A percentile compares a stretch with the other conserved stretches of the same genome.
Evolutionary conservation across 495 filamentous ascomycete genomes (phyloP).

Genomic region (Trichoderma orchidacearum): DNA sequence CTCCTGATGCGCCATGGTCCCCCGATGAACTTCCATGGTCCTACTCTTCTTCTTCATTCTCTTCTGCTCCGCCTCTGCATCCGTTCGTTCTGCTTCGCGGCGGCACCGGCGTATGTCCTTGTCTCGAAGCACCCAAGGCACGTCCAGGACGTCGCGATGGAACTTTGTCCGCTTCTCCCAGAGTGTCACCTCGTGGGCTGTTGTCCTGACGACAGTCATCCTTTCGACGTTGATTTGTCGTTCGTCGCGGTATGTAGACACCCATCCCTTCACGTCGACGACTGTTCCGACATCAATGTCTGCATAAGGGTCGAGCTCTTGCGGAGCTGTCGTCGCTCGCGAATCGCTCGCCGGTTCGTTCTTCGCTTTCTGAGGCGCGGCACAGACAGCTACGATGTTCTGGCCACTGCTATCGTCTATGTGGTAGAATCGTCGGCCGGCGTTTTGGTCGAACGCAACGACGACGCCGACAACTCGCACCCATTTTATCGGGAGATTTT

Average conservation of each 20-base stretch:
- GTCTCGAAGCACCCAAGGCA: constrained; percentile 51
- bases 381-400: constrained; percentile 43
- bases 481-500: constrained; percentile 85
- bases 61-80: constrained; percentile 25
- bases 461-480: constrained; percentile 65
- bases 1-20: constrained; percentile 15
- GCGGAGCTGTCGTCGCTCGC: not conserved
- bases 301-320: constrained; percentile 2
- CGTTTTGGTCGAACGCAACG: constrained; percentile 57
- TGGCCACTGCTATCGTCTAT: constrained; percentile 80
- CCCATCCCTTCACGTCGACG: constrained; percentile 64
- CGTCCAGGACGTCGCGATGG: constrained; percentile 44
- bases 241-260: constrained; percentile 45
- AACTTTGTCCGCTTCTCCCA: constrained; percentile 56
- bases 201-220: constrained; percentile 41
- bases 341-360: constrained; percentile 6
- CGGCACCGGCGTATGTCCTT: constrained; percentile 41
- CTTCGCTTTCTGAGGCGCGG: constrained; percentile 3
- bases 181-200: constrained; percentile 66
- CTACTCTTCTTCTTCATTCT: constrained; percentile 22
- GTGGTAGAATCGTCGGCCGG: constrained; percentile 46
- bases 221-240: constrained; percentile 61
- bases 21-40: constrained; percentile 6
- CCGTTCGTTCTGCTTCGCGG: constrained; percentile 29
- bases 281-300: constrained; percentile 52